A percentile compares a stretch with the other conserved stretches of the same genome.
These are phyloP conservation scores for Suillus brevipes DNA, from an alignment of 768 basidiomycete species.

Conservation along the genomic window DNA sequence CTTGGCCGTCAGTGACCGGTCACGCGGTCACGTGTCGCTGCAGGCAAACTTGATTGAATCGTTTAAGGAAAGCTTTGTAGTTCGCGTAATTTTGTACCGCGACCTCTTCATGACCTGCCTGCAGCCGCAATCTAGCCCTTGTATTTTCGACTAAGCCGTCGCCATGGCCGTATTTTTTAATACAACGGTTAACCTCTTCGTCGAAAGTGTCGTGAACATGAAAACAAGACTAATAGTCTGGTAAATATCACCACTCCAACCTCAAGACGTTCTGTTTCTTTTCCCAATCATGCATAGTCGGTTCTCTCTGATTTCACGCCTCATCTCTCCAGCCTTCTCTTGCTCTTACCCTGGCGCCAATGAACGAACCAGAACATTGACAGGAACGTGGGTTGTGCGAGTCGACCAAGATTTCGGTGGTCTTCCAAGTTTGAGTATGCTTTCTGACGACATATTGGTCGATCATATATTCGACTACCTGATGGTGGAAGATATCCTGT, in stretches of 20 bases:
- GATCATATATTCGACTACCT: constrained; percentile 37
- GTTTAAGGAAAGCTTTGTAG: background rate
- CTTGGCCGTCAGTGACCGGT: background rate
- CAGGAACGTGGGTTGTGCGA: constrained; percentile 27
- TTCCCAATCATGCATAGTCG: background rate
- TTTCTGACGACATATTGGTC: constrained; percentile 41
- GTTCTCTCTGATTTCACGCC: constrained; percentile 21
- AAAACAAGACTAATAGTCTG: constrained; percentile 19
- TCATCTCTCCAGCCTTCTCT: constrained; percentile 9
- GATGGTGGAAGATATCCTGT: constrained; percentile 39
- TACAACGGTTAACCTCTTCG: background rate
- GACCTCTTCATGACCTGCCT: background rate
- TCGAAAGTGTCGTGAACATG: constrained; percentile 3
- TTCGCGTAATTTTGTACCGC: background rate
- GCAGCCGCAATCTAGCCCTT: background rate
- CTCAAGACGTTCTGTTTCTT: background rate
- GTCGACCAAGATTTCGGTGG: constrained; percentile 20
- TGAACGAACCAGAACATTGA: constrained; percentile 14
- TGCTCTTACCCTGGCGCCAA: background rate
- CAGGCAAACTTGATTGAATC: background rate
- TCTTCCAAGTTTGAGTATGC: constrained; percentile 31
- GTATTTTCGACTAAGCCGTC: background rate
- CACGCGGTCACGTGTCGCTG: background rate
- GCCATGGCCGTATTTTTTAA: background rate
- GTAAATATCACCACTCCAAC: constrained; percentile 23